phyloP scores from a whole-genome alignment of 2,329 filamentous ascomycete species.

The Dothideomycetes sp. region DNA sequence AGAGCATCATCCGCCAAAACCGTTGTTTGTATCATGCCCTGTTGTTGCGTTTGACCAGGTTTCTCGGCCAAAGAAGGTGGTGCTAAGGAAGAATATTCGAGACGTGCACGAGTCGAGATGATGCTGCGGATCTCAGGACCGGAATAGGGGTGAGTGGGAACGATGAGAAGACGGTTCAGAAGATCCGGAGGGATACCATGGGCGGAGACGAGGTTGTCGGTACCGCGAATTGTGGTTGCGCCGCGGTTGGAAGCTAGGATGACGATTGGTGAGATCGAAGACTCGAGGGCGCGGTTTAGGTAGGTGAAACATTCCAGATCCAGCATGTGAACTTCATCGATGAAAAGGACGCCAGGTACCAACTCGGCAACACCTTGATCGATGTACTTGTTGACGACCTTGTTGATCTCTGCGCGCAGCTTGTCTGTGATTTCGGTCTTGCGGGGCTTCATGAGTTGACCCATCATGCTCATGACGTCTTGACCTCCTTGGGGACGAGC shows the following conservation, averaged over 20 bases:
- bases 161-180: slow-evolving; percentile 84
- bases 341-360: slow-evolving; percentile 96
- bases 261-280: slow-evolving; percentile 88
- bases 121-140: slow-evolving; percentile 88
- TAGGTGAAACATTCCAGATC: slow-evolving; percentile 99
- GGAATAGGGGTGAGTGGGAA: slow-evolving; percentile 85
- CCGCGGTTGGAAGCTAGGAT: slow-evolving; percentile 96
- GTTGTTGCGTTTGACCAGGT: slow-evolving; percentile 42
- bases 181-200: slow-evolving; percentile 94
- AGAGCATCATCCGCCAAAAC: slow-evolving; percentile 72
- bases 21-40: slow-evolving; percentile 52
- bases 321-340: slow-evolving; percentile 99
- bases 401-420: slow-evolving; percentile 91
- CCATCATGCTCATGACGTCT: slow-evolving; percentile 99
- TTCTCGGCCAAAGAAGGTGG: slow-evolving; percentile 21
- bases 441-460: slow-evolving; percentile 97
- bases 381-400: slow-evolving; percentile 98
- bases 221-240: slow-evolving; percentile 84
- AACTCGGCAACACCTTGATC: slow-evolving; percentile 96
- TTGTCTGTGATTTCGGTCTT: slow-evolving; percentile 99
- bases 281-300: slow-evolving; percentile 95
- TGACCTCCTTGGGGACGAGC: slow-evolving; percentile 91
- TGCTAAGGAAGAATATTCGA: slow-evolving; percentile 28
- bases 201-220: slow-evolving; percentile 51
- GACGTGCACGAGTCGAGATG: slow-evolving; percentile 63